phyloP scores from a whole-genome alignment of 352 stramenopile species.

The Saprolegnia parasitica region DNA sequence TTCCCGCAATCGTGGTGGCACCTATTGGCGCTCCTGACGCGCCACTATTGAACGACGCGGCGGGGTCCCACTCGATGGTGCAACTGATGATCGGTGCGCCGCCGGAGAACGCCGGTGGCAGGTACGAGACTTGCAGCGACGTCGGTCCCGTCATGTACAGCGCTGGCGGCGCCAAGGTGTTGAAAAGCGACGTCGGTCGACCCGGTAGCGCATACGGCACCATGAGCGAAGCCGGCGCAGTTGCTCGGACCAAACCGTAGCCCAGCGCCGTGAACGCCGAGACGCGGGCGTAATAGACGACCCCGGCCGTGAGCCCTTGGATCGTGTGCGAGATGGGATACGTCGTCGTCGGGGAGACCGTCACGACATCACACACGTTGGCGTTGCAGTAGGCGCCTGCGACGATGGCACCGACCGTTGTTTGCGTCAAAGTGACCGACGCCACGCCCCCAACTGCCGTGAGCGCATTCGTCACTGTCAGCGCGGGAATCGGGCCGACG shows the following conservation, averaged over 20 bases:
- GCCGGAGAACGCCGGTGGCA: constrained; percentile 76
- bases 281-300: constrained; percentile 65
- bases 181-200: constrained; percentile 55
- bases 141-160: constrained; percentile 65
- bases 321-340: constrained; percentile 55
- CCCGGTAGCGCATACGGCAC: constrained; percentile 67
- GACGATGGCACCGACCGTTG: constrained; percentile 36
- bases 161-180: constrained; percentile 45
- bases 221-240: constrained; percentile 45
- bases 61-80: constrained; percentile 88
- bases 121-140: constrained; percentile 74
- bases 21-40: constrained; percentile 48
- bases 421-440: constrained; percentile 37
- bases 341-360: constrained; percentile 26
- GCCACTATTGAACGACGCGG: constrained; percentile 67
- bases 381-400: constrained; percentile 49
- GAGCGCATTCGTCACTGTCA: constrained; percentile 48
- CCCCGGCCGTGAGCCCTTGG: constrained; percentile 47
- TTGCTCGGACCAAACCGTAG: constrained; percentile 52
- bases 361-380: constrained; percentile 28
- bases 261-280: constrained; percentile 61
- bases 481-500: constrained; percentile 43
- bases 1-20: constrained; percentile 34
- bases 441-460: constrained; percentile 39
- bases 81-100: constrained; percentile 85